These are phyloP conservation scores for Penicillium dipodomyicola DNA, from an alignment of 495 filamentous ascomycete species.

Conservation along the genomic window DNA sequence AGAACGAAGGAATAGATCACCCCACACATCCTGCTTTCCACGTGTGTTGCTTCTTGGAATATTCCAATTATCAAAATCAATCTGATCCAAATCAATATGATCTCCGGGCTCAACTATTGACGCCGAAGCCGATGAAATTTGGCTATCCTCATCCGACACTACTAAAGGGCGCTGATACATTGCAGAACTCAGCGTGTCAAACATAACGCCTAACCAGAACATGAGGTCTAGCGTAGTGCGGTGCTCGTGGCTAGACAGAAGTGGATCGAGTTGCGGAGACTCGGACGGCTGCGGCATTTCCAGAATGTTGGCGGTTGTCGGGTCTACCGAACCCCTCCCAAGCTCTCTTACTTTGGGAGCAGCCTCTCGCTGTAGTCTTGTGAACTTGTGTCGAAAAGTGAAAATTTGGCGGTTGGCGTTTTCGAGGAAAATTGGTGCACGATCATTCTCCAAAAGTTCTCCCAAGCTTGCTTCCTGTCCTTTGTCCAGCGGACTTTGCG, in stretches of 20 bases:
- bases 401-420: slow-evolving; percentile 36
- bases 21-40: slow-evolving; percentile 29
- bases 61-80: slow-evolving; percentile 19
- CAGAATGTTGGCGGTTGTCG: neutral
- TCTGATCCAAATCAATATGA: slow-evolving; percentile 10
- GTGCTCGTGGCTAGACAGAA: slow-evolving; percentile 29
- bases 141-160: slow-evolving; percentile 48
- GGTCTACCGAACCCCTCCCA: slow-evolving; percentile 6
- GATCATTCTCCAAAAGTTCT: slow-evolving; percentile 37
- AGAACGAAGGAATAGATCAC: slow-evolving; percentile 31
- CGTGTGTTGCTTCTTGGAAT: neutral
- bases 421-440: slow-evolving; percentile 40
- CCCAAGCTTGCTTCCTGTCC: slow-evolving; percentile 18
- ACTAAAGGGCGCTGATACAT: slow-evolving; percentile 45
- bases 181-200: slow-evolving; percentile 48
- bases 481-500: slow-evolving; percentile 36
- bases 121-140: slow-evolving; percentile 14
- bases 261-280: slow-evolving; percentile 4
- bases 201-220: slow-evolving; percentile 53
- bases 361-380: slow-evolving; percentile 16
- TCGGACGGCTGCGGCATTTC: neutral
- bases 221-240: slow-evolving; percentile 41
- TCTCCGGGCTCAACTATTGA: neutral
- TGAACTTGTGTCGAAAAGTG: slow-evolving; percentile 31
- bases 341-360: neutral